Evolutionary conservation across 441 rosid genomes (phyloP).

Genomic region (Mallotus repandus): DNA sequence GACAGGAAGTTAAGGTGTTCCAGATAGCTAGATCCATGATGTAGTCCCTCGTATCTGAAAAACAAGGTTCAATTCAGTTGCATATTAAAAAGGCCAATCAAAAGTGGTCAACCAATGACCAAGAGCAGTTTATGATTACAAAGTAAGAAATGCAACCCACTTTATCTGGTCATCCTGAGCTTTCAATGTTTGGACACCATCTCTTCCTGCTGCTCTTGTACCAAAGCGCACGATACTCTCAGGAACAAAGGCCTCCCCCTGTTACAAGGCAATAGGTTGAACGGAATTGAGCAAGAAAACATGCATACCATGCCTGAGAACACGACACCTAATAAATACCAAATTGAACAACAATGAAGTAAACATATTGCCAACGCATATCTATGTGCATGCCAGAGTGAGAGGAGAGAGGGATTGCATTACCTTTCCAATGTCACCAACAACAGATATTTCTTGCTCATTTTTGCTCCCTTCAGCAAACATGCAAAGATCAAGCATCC

Average conservation of each 20-base stretch:
- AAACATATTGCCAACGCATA: neutral
- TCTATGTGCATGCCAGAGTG: neutral
- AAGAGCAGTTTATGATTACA: neutral
- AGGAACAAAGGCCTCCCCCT: constrained; percentile 96
- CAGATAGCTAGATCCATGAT: constrained; percentile 92
- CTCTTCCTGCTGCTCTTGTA: constrained; percentile 59
- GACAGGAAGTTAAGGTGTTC: constrained; percentile 80
- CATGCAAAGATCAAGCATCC: constrained; percentile 97
- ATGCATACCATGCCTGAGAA: neutral
- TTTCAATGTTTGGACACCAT: constrained; percentile 52
- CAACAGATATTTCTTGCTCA: constrained; percentile 89
- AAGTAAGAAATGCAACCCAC: constrained; percentile 35
- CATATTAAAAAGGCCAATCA: neutral
- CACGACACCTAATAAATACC: neutral
- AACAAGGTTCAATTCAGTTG: neutral
- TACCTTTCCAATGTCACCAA: constrained; percentile 81
- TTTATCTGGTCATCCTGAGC: constrained; percentile 75
- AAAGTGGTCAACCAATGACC: neutral
- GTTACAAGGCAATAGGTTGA: constrained; percentile 4
- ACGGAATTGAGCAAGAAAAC: neutral
- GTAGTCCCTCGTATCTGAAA: constrained; percentile 79
- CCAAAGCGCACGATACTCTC: constrained; percentile 74
- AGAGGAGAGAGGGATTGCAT: neutral
- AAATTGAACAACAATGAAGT: too few species aligned
- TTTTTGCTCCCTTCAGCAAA: constrained; percentile 96